These are phyloP conservation scores for Aspergillus steynii DNA, from an alignment of 495 filamentous ascomycete species.

Conservation along the genomic window DNA sequence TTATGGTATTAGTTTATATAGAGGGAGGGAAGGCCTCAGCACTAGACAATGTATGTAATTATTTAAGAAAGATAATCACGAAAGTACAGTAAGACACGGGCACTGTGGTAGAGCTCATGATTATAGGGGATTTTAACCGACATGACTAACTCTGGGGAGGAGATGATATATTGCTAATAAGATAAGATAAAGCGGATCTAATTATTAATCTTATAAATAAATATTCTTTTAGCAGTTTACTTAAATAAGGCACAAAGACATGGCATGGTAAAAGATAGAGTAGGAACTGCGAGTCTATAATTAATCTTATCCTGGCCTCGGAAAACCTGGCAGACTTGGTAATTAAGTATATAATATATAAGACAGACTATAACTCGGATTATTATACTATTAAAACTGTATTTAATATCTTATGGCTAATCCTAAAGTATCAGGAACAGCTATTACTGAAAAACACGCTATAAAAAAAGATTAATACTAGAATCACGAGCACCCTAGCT, in stretches of 20 bases:
- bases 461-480: slow-evolving; percentile 30
- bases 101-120: slow-evolving; percentile 20
- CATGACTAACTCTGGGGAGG: slow-evolving; percentile 39
- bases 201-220: slow-evolving; percentile 39
- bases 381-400: slow-evolving; percentile 31
- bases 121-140: slow-evolving; percentile 37
- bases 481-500: slow-evolving; percentile 16
- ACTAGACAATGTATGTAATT: background rate
- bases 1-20: background rate
- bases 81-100: slow-evolving; percentile 9
- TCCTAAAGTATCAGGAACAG: slow-evolving; percentile 18
- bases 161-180: slow-evolving; percentile 27
- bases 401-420: slow-evolving; percentile 20
- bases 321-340: too few relatives aligned
- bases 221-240: slow-evolving; percentile 27
- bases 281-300: slow-evolving; percentile 27
- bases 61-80: background rate
- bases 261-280: slow-evolving; percentile 22
- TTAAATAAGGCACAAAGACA: slow-evolving; percentile 34
- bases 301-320: slow-evolving; percentile 19
- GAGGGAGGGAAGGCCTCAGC: background rate
- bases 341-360: slow-evolving; percentile 25
- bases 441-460: slow-evolving; percentile 32
- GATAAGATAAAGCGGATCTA: slow-evolving; percentile 34
- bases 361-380: slow-evolving; percentile 36